Evolutionary conservation across 2,329 filamentous ascomycete species (phyloP).

Genomic region (Fusarium tricinctum): DNA sequence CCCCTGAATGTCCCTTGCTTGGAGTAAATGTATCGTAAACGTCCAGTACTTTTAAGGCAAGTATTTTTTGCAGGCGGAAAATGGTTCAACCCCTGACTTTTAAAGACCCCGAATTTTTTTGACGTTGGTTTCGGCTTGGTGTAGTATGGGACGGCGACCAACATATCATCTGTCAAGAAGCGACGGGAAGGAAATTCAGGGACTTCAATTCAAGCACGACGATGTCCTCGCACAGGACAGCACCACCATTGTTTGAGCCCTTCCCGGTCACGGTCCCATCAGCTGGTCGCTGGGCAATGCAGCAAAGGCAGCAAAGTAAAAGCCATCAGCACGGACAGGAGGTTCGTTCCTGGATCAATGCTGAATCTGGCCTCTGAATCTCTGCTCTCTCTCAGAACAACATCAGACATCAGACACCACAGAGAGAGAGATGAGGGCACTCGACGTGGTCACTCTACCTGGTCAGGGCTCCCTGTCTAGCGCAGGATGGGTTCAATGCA

Average conservation of each 20-base stretch:
- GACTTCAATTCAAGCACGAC: conserved; percentile 28
- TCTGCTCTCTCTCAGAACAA: conserved; percentile 15
- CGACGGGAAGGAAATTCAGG: conserved; percentile 38
- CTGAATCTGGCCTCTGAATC: conserved; percentile 8
- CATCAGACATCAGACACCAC: conserved; percentile 5
- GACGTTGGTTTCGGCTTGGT: conserved; percentile 23
- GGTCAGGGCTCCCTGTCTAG: conserved; percentile 49
- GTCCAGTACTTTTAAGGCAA: conserved; percentile 19
- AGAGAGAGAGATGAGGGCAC: conserved; percentile 26
- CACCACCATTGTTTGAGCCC: conserved; percentile 42
- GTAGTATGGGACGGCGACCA: conserved; percentile 25
- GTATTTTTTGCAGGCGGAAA: conserved; percentile 39
- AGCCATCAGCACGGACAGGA: conserved; percentile 36
- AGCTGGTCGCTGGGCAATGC: conserved; percentile 37
- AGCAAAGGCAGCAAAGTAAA: conserved; percentile 28
- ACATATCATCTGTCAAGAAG: conserved; percentile 18
- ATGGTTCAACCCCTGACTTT: conserved; percentile 32
- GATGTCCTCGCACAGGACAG: conserved; percentile 32
- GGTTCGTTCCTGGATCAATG: conserved; percentile 36
- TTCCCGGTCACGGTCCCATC: conserved; percentile 22
- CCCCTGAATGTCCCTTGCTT: conserved; percentile 43
- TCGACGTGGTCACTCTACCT: conserved; percentile 36
- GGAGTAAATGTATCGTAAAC: conserved; percentile 22
- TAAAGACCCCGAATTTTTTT: conserved; percentile 38
- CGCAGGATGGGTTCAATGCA: conserved; percentile 52